Base-by-base conservation (phyloP, 345 rosid genomes). In the Euphorbia pulcherrima region DNA sequence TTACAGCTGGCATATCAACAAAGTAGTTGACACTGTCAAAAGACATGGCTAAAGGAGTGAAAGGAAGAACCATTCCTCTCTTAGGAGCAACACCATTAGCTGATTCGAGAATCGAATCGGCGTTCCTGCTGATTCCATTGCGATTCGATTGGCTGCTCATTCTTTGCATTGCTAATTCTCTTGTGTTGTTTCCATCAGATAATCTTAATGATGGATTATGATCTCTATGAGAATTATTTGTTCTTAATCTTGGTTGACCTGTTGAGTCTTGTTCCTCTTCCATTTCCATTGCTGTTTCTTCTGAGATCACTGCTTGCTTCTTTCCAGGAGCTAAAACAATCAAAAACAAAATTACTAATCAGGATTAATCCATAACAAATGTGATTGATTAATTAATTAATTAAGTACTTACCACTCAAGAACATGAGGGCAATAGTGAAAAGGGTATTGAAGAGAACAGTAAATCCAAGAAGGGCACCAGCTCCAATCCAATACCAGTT, bases 401-500 rank as follows among this genome's bases (percentile, higher is more conserved):
- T 7, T 33, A 33, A 2, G 12, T 44, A 76, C 96, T 84, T 71
- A 94, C 99, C 84, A 64, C 58, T 81, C 8, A 91, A 80, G 77
- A 80, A 89, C 70, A 76, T 79, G 29, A 94, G 92, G 16, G 95
- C 68, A 0, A 91, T 48, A 59, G 91, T 94, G 53, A 85, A 83
- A 24, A 94, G 84, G 79, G 88, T 74, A 74, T 91, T 94, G 80
- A 88, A 86, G 73, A 94, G 84, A 62, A 94, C 61, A 8, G 64
- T 67, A 76, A 89, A 94, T 16, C 90, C 93, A 0, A 84, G n/a
- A 68, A 85, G 79, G 58, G 80, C 88, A 59, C 74, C 90, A 24
- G 70, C 83, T 3, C 97, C 93, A 63, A 89, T 87, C 97, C 96
- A 91, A 68, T 82, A 91, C 99, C 93, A 94, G 68, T 85, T 78